Conservation (phyloP, 2,329 filamentous ascomycete genomes). For the Colletotrichum lini region DNA sequence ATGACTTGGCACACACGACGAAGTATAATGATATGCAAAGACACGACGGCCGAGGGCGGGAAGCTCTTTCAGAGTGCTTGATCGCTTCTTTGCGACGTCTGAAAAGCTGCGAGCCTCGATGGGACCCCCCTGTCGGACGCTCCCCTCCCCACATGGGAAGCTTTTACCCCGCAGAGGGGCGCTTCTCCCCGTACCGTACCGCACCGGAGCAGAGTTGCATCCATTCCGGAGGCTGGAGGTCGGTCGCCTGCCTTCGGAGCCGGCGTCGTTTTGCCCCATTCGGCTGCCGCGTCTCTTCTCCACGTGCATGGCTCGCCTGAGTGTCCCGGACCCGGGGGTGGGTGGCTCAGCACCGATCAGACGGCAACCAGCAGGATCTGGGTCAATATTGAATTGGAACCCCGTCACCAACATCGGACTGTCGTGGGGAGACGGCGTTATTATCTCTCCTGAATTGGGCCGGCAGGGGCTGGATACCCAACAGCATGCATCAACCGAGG, state of each 20-base stretch:
- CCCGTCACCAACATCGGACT: neutral
- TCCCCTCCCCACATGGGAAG: constrained; percentile 30
- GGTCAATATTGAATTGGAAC: neutral
- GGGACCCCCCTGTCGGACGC: constrained; percentile 27
- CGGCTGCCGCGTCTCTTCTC: constrained; percentile 11
- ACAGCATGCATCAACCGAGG: neutral
- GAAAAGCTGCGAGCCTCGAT: neutral
- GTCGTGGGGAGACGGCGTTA: neutral
- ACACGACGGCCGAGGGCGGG: neutral
- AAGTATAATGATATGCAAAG: neutral
- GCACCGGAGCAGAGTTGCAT: constrained; percentile 14
- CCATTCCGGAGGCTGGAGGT: constrained; percentile 21
- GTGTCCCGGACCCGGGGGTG: no score
- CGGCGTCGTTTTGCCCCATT: neutral
- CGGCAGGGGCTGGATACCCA: neutral
- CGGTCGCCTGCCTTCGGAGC: constrained; percentile 11
- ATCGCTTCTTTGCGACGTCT: constrained; percentile 14
- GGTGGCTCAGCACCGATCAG: neutral
- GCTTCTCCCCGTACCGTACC: constrained; percentile 23
- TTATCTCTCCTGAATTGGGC: neutral
- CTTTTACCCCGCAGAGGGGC: constrained; percentile 41
- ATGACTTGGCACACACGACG: neutral
- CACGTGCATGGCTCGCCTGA: neutral
- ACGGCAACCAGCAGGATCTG: neutral
- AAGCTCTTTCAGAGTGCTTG: neutral